A percentile compares a stretch with the other conserved stretches of the same genome.
phyloP scores from a whole-genome alignment of 106 monocot species.

The Dendrobium catenatum region DNA sequence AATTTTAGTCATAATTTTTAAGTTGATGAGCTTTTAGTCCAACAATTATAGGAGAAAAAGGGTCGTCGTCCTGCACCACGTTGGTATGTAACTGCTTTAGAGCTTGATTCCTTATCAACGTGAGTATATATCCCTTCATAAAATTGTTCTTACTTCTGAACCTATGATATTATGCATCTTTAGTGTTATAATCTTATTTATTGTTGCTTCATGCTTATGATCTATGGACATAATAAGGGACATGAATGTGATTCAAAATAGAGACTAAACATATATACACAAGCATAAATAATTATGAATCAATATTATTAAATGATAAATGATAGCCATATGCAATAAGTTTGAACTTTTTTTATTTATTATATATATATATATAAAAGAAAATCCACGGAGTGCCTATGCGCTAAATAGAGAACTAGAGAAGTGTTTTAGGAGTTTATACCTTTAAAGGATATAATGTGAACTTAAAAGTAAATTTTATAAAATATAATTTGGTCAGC shows the following conservation, averaged over 20 bases:
- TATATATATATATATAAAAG: no score
- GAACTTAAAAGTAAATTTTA: not conserved
- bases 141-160: not conserved
- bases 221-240: not conserved
- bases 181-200: not conserved
- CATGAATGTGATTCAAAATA: not conserved
- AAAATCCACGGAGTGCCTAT: no score
- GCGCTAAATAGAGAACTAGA: no score
- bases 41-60: constrained; percentile 63
- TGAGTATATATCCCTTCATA: constrained; percentile 35
- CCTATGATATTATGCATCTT: not conserved
- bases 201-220: not conserved
- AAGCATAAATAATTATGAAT: not conserved
- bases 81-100: constrained; percentile 66
- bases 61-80: constrained; percentile 59
- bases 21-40: not conserved
- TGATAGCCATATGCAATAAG: not conserved
- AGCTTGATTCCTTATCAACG: constrained; percentile 88
- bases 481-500: not conserved
- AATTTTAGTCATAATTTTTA: not conserved
- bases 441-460: not conserved
- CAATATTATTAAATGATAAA: not conserved
- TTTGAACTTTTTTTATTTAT: no score
- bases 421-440: not conserved
- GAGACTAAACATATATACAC: not conserved